Percentiles rank a stretch among this genome's conserved stretches.
Evolutionary conservation across 164 flowering plant species (phyloP).

Genomic region (Stephania japonica): DNA sequence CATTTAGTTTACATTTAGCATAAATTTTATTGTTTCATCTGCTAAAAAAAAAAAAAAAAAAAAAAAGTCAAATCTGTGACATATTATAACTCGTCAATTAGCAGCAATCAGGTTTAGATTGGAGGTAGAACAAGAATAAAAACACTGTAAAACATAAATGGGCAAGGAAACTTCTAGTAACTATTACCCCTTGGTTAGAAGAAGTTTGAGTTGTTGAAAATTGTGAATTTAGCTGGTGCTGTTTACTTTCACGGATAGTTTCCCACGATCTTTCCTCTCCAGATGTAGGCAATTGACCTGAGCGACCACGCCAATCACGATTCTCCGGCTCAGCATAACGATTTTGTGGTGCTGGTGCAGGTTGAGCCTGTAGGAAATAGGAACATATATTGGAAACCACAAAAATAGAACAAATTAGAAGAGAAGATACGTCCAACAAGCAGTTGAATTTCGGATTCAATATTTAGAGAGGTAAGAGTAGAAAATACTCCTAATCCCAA

Average conservation of each 20-base stretch:
- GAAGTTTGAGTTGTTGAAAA: conserved; percentile 49
- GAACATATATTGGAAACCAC: neutral
- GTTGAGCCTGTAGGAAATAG: conserved; percentile 24
- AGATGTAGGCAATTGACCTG: conserved; percentile 44
- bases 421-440: neutral
- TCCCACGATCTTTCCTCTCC: conserved; percentile 78
- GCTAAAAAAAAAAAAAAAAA: no score
- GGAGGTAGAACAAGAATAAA: neutral
- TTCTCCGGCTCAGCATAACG: conserved; percentile 80
- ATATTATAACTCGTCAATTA: neutral
- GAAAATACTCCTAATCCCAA: neutral
- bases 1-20: no score
- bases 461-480: neutral
- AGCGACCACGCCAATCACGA: conserved; percentile 94
- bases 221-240: conserved; percentile 47
- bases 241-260: conserved; percentile 34
- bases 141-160: neutral
- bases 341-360: conserved; percentile 48
- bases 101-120: neutral
- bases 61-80: no score
- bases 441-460: neutral
- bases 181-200: conserved; percentile 49
- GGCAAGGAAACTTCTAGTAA: conserved; percentile 21
- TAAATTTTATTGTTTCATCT: no score
- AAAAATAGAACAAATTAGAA: neutral